Evolutionary conservation across 75 land plant genomes (phyloP), one percentile per base, ranked within the genome.

Genomic region (Larix kaempferi): DNA sequence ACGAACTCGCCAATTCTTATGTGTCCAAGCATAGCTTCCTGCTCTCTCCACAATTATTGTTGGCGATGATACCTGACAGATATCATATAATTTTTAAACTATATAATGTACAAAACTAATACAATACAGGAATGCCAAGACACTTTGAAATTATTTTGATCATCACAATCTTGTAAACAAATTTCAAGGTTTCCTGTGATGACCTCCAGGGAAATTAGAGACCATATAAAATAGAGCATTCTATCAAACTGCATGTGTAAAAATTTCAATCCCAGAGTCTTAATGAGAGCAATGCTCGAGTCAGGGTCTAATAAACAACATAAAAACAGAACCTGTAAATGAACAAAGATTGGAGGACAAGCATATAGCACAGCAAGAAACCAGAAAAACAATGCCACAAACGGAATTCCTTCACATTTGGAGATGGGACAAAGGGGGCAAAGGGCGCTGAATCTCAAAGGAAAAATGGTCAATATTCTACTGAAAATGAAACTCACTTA

Each of bases 1-100:
- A 25, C 99, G 87, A 5, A 98, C 94, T 79, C 96, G 84, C 98
- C 98, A 95, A 71, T 89, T 98, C 57, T 83, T 95, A 79, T 98
- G 98, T 27, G 85, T 77, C 99, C 99, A 97, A 10, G 99, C 98
- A 86, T 84, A 95, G 80, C 87, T 90, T 25, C 99, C 99, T 74
- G 96, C 94, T 87, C 98, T 86, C 83, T 98, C 99, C 79, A 98
- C 98, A 81, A 98, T 89, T 57, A 93, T 92, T 26, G 99, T 94
- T 17, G 99, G 96, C 12, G 99, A 98, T 57, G 99, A 98, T 64
- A 98, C 93, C 99, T 98, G 74, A 73, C 22, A 65, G 59, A 76
- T n/a, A 77, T 35, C 26, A 35, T 39, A 22, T 44, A 77, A 49
- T 54, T 74, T 55, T 54, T 56, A 74, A 69, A 69, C 52, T 37